Conservation (phyloP, 257 asterid species). For the Solanum piurae region DNA sequence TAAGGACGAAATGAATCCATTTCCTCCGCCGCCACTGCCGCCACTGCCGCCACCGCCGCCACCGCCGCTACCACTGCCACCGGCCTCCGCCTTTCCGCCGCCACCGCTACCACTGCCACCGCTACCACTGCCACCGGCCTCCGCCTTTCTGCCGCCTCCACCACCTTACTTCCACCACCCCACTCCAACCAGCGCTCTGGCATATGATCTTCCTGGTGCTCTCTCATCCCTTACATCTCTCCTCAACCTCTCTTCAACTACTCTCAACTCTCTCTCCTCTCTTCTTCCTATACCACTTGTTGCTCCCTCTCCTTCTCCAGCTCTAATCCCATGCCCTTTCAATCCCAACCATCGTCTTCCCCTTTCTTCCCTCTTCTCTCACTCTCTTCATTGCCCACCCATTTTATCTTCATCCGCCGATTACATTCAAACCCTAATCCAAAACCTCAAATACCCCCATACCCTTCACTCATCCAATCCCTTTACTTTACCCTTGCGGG, state of each 20-base stretch:
- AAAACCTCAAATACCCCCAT: conserved; percentile 32
- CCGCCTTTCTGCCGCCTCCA: neutral
- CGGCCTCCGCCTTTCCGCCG: neutral
- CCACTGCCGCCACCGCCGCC: no score
- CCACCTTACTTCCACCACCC: neutral
- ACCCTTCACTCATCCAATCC: conserved; percentile 14
- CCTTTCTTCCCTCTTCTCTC: conserved; percentile 65
- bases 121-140: neutral
- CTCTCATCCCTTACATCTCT: conserved; percentile 49
- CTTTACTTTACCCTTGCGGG: neutral
- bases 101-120: neutral
- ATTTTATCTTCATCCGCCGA: neutral
- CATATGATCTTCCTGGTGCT: conserved; percentile 20
- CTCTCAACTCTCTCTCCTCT: conserved; percentile 41
- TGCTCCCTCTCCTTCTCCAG: conserved; percentile 8
- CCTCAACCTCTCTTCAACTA: conserved; percentile 31
- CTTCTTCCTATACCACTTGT: conserved; percentile 10
- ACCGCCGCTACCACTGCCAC: neutral
- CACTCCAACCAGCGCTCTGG: conserved; percentile 12
- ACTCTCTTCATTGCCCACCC: conserved; percentile 54
- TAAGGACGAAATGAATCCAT: neutral
- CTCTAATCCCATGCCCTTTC: conserved; percentile 57
- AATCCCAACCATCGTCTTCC: conserved; percentile 61
- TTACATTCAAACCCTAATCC: conserved; percentile 20
- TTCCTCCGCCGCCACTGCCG: neutral